Conservation (phyloP, 441 rosid genomes). For the Syzygium syzygioides region DNA sequence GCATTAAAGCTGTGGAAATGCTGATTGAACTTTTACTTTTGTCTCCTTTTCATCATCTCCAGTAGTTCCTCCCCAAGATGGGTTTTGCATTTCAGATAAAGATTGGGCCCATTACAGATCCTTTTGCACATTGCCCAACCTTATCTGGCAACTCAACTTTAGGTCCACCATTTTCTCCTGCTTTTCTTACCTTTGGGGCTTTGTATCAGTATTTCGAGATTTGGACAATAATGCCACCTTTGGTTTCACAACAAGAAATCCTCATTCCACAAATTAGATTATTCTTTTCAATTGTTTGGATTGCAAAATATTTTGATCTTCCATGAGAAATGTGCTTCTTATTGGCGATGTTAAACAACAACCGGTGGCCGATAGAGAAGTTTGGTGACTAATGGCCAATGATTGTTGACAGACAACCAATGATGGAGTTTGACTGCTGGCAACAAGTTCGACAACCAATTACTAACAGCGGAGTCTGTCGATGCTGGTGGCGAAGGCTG, state of each 20-base stretch:
- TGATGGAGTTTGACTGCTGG: neutral
- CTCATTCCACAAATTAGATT: neutral
- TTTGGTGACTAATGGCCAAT: neutral
- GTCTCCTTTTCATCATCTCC: neutral
- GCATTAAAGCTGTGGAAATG: neutral
- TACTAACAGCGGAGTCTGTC: accelerated
- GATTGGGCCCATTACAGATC: neutral
- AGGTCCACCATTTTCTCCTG: neutral
- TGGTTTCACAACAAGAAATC: neutral
- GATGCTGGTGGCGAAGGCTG: neutral
- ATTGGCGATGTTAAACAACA: neutral
- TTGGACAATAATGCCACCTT: neutral
- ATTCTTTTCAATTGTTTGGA: neutral
- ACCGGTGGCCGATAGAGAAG: neutral
- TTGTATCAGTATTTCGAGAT: neutral
- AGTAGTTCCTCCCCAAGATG: accelerated
- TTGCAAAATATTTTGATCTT: neutral
- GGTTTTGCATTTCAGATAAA: neutral
- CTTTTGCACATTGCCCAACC: neutral
- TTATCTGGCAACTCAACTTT: neutral
- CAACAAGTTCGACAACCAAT: neutral
- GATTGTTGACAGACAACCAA: neutral
- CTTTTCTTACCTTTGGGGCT: neutral
- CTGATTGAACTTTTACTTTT: neutral
- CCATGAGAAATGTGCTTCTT: neutral